These are phyloP conservation scores for Linanthus parryae DNA, from an alignment of 148 eudicot genomes.

Conservation along the genomic window DNA sequence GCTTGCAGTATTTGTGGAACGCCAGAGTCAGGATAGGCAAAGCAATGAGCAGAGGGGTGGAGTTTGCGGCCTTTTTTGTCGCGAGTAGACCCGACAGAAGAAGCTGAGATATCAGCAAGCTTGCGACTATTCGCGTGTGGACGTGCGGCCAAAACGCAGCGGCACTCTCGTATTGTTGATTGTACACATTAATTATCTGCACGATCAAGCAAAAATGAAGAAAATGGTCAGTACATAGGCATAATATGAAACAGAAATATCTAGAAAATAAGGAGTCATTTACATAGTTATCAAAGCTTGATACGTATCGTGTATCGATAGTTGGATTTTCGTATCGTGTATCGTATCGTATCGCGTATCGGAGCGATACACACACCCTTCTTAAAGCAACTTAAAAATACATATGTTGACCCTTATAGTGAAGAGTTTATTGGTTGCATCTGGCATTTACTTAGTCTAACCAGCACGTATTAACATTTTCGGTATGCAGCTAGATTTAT, in stretches of 20 bases:
- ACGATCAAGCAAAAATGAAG: background rate
- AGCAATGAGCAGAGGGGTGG: slow-evolving; percentile 77
- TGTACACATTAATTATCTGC: slow-evolving; percentile 90
- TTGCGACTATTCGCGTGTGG: slow-evolving; percentile 80
- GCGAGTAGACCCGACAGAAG: slow-evolving; percentile 80
- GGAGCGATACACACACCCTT: too few relatives aligned
- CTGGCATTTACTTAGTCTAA: too few relatives aligned
- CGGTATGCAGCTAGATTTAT: too few relatives aligned
- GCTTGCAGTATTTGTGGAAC: slow-evolving; percentile 86
- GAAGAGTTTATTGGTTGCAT: too few relatives aligned
- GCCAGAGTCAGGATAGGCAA: slow-evolving; percentile 75
- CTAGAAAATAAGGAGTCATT: too few relatives aligned
- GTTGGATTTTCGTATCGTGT: too few relatives aligned
- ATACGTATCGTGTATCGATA: too few relatives aligned
- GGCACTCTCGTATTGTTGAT: slow-evolving; percentile 83
- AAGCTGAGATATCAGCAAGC: slow-evolving; percentile 89
- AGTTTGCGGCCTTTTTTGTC: slow-evolving; percentile 85
- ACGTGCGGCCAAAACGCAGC: slow-evolving; percentile 99
- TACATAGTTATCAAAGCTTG: too few relatives aligned
- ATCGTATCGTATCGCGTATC: too few relatives aligned
- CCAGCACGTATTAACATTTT: too few relatives aligned
- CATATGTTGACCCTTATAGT: too few relatives aligned
- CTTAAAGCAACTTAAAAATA: too few relatives aligned
- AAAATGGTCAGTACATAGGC: slow-evolving; percentile 10
- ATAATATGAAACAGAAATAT: slow-evolving; percentile 12